Evolutionary conservation across 495 filamentous ascomycete genomes (phyloP).

Genomic region (Tirmania nivea): DNA sequence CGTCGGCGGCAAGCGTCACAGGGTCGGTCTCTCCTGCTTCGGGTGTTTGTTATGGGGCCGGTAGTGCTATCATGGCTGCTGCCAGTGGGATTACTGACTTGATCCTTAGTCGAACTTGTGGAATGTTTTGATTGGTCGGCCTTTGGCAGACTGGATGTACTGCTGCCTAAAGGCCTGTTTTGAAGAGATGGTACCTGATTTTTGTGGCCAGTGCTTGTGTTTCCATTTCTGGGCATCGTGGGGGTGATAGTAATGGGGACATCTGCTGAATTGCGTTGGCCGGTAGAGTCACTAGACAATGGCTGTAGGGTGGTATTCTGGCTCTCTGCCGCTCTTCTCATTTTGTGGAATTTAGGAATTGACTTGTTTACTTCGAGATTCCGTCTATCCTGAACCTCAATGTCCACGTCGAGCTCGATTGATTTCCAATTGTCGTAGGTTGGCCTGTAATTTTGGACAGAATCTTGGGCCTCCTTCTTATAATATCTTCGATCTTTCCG

Average conservation of each 20-base stretch:
- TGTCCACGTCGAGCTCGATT: too few species aligned
- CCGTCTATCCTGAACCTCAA: too few species aligned
- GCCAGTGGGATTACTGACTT: background rate
- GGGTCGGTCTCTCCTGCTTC: conserved; percentile 26
- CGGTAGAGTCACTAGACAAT: background rate
- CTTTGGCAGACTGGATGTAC: background rate
- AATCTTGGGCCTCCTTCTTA: too few species aligned
- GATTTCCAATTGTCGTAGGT: too few species aligned
- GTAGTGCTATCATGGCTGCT: background rate
- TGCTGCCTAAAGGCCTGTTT: too few species aligned
- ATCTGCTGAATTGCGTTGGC: background rate
- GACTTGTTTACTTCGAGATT: too few species aligned
- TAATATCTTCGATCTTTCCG: too few species aligned
- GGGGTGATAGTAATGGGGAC: background rate
- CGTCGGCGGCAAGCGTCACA: conserved; percentile 67
- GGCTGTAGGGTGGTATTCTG: background rate
- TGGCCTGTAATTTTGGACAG: too few species aligned
- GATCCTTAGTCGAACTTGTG: background rate
- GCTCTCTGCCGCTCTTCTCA: background rate
- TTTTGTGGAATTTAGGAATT: background rate
- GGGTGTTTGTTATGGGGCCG: background rate
- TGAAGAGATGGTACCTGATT: too few species aligned
- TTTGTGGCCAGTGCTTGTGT: background rate
- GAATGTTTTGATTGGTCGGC: background rate
- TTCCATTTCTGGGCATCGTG: background rate